Percentiles rank a stretch among this genome's conserved stretches.
phyloP scores from a whole-genome alignment of 2,329 filamentous ascomycete genomes.

The Xylariaceae sp. region DNA sequence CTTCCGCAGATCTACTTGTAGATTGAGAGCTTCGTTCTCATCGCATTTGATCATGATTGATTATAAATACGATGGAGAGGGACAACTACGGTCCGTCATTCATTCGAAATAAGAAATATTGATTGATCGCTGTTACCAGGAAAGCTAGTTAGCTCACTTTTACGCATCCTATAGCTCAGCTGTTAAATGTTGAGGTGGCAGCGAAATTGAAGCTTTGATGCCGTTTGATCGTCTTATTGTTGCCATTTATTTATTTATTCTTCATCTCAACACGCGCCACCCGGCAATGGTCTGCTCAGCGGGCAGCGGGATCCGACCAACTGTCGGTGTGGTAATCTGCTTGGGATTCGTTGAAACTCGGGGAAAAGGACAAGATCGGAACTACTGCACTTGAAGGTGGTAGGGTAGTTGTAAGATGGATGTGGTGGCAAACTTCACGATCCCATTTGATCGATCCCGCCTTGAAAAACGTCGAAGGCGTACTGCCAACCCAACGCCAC shows the following conservation, averaged over 20 bases:
- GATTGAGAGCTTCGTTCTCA: neutral
- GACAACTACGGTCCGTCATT: neutral
- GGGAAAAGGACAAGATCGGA: neutral
- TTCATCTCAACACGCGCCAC: neutral
- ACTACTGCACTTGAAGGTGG: neutral
- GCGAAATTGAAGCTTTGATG: constrained; percentile 19
- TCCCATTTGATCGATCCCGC: neutral
- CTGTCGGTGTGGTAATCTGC: neutral
- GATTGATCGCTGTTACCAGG: neutral
- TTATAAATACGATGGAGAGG: neutral
- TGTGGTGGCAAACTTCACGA: neutral
- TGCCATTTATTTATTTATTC: constrained; percentile 6
- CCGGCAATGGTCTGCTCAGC: neutral
- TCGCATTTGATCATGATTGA: neutral
- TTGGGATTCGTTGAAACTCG: neutral
- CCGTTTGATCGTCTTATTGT: constrained; percentile 27
- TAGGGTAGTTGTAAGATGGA: neutral
- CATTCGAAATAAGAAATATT: neutral
- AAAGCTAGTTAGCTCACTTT: neutral
- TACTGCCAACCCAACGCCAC: neutral
- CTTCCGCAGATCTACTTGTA: neutral
- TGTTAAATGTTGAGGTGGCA: constrained; percentile 15
- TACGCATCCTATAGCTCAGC: neutral
- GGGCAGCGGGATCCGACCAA: neutral
- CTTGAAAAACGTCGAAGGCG: too few relatives aligned